Conservation (phyloP, 164 flowering plant species). For the Nymphaea thermarum region DNA sequence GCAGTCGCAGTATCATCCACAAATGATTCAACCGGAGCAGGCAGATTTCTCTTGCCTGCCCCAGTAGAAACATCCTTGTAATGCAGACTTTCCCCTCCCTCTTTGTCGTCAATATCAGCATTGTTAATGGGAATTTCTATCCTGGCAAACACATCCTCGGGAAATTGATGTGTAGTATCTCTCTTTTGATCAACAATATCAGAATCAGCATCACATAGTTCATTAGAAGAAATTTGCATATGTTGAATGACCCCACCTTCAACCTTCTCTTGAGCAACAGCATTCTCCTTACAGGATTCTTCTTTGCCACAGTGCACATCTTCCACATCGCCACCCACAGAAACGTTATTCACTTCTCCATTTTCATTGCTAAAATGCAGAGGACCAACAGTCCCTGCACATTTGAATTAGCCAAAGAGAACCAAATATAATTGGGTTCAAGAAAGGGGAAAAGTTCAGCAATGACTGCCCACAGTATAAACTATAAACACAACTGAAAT, state of each 20-base stretch:
- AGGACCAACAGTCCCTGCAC: background rate
- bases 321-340: background rate
- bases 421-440: background rate
- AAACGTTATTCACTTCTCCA: background rate
- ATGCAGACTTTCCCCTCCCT: too few relatives aligned
- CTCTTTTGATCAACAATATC: conserved; percentile 1
- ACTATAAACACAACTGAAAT: background rate
- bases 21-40: conserved; percentile 8
- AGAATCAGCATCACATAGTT: conserved; percentile 7
- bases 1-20: conserved; percentile 6
- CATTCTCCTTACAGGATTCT: background rate
- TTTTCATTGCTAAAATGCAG: too few relatives aligned
- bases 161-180: background rate
- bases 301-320: background rate
- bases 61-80: background rate
- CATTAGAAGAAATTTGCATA: conserved; percentile 4
- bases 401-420: background rate
- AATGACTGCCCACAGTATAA: background rate
- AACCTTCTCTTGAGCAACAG: background rate
- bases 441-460: background rate
- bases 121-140: conserved; percentile 5
- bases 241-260: conserved; percentile 2
- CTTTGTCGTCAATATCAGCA: too few relatives aligned
- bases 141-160: background rate
- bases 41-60: conserved; percentile 6